Percentiles rank a stretch among this genome's conserved stretches.
phyloP scores from a whole-genome alignment of 768 basidiomycete genomes.

The Roridomyces roridus region DNA sequence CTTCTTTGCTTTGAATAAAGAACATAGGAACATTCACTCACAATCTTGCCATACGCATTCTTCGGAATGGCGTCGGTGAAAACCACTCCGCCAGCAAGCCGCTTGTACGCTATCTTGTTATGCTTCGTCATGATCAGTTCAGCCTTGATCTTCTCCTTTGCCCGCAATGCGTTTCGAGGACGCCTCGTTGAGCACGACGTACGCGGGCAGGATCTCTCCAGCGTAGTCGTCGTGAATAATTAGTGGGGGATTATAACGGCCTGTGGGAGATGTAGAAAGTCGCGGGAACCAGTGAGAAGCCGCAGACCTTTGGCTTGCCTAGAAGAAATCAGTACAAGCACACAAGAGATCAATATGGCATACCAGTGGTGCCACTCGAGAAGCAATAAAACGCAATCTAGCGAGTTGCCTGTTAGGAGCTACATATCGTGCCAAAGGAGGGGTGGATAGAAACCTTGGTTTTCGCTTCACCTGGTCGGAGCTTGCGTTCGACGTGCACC shows the following conservation, averaged over 20 bases:
- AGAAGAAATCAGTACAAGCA: not conserved
- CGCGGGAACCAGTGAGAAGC: not conserved
- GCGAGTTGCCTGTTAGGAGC: too few relatives aligned
- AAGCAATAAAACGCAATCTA: slow-evolving; percentile 69
- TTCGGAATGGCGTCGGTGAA: slow-evolving; percentile 69
- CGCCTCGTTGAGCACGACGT: slow-evolving; percentile 58
- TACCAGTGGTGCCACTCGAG: slow-evolving; percentile 79
- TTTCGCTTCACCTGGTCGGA: slow-evolving; percentile 64
- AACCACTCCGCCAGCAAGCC: slow-evolving; percentile 64
- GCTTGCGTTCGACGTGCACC: slow-evolving; percentile 50
- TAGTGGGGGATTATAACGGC: slow-evolving; percentile 75
- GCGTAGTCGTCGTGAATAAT: slow-evolving; percentile 70
- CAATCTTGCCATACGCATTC: slow-evolving; percentile 75
- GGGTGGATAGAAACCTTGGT: slow-evolving; percentile 35
- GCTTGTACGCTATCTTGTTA: slow-evolving; percentile 65
- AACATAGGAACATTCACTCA: slow-evolving; percentile 33
- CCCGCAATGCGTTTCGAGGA: slow-evolving; percentile 42
- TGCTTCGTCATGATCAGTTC: slow-evolving; percentile 66
- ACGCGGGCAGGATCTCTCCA: slow-evolving; percentile 80
- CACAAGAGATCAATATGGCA: slow-evolving; percentile 30
- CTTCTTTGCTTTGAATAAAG: too few relatives aligned
- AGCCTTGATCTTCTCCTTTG: slow-evolving; percentile 45
- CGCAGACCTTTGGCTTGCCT: slow-evolving; percentile 45
- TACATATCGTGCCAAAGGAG: too few relatives aligned
- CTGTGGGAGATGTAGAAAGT: slow-evolving; percentile 33